Evolutionary conservation across 2,329 filamentous ascomycete genomes (phyloP).

Genomic region (Neofusicoccum kwambonambiense): DNA sequence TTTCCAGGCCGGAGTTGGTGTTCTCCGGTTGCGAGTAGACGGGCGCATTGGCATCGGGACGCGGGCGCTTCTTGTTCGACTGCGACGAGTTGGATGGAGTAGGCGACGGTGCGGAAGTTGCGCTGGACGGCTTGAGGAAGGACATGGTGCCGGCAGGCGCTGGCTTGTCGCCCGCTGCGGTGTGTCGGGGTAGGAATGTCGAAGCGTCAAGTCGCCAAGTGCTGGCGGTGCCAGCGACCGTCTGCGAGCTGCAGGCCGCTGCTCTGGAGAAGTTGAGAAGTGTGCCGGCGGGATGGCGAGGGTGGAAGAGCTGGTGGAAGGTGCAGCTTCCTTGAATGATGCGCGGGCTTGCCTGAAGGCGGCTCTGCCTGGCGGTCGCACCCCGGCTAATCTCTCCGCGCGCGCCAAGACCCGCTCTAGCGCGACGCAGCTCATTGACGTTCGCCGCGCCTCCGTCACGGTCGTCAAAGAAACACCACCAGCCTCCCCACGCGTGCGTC

Average conservation of each 20-base stretch:
- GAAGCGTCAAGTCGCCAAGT: no score
- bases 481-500: neutral
- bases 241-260: neutral
- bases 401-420: conserved; percentile 1
- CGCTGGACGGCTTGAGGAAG: conserved; percentile 32
- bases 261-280: neutral
- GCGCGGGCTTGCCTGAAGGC: neutral
- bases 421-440: conserved; percentile 15
- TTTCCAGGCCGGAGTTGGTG: conserved; percentile 73
- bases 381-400: neutral
- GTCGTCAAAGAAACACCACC: conserved; percentile 14
- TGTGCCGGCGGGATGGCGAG: no score
- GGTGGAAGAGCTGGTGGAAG: neutral
- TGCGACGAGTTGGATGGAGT: conserved; percentile 48
- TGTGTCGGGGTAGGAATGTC: neutral
- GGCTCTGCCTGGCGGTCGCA: neutral
- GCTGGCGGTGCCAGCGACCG: neutral
- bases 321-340: neutral
- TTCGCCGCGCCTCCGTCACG: conserved; percentile 16
- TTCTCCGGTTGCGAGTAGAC: conserved; percentile 74
- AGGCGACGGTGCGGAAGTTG: conserved; percentile 58
- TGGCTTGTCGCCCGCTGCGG: neutral
- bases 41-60: conserved; percentile 54
- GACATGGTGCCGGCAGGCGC: conserved; percentile 29
- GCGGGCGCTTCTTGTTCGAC: conserved; percentile 54